Conservation (phyloP, 441 rosid genomes). For the Syzygium syzygioides region DNA sequence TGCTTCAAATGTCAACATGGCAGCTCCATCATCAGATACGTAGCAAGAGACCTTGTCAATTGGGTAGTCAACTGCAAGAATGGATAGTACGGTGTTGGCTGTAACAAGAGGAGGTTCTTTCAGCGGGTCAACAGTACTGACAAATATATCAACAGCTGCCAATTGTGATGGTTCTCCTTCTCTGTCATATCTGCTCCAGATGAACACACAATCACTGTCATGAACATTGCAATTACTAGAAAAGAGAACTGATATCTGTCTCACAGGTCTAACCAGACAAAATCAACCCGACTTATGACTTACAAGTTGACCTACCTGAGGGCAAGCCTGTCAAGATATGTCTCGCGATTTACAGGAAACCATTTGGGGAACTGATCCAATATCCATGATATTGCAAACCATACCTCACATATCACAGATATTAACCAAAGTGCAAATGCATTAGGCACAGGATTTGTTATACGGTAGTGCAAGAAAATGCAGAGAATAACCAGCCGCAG, state of each 20-base stretch:
- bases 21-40: slow-evolving; percentile 16
- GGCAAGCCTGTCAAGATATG: slow-evolving; percentile 15
- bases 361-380: slow-evolving; percentile 19
- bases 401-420: slow-evolving; percentile 17
- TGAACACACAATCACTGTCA: background rate
- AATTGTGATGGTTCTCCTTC: slow-evolving; percentile 15
- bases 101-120: slow-evolving; percentile 18
- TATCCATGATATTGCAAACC: slow-evolving; percentile 19
- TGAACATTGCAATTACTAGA: background rate
- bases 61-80: slow-evolving; percentile 15
- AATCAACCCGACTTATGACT: background rate
- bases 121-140: slow-evolving; percentile 12
- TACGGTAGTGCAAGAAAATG: slow-evolving; percentile 14
- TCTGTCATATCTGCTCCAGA: slow-evolving; percentile 13
- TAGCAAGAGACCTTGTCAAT: slow-evolving; percentile 17
- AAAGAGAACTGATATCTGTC: background rate
- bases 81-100: slow-evolving; percentile 12
- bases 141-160: slow-evolving; percentile 19
- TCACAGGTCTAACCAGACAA: background rate
- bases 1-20: slow-evolving; percentile 16
- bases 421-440: slow-evolving; percentile 16
- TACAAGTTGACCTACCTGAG: background rate
- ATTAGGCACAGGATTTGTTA: slow-evolving; percentile 16
- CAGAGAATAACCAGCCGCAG: slow-evolving; percentile 11
- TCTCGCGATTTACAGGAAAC: slow-evolving; percentile 13